These are phyloP conservation scores for Polygonum aviculare DNA, from an alignment of 148 eudicot genomes.

Conservation along the genomic window DNA sequence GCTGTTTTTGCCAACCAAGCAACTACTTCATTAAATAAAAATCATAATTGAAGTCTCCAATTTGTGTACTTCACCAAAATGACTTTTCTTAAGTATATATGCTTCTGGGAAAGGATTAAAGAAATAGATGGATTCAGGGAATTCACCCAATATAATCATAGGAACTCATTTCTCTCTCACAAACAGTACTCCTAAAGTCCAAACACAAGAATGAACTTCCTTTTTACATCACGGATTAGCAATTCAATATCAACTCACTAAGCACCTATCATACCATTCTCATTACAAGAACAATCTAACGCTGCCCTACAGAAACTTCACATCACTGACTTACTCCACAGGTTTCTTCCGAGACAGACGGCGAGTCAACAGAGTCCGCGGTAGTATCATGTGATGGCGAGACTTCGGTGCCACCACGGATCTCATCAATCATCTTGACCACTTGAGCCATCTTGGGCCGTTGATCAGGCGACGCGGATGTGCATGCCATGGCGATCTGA, in stretches of 20 bases:
- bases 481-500: constrained; percentile 91
- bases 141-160: background rate
- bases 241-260: background rate
- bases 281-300: background rate
- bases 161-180: background rate
- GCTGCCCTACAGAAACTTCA: background rate
- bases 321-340: constrained; percentile 6
- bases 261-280: background rate
- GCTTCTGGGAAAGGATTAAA: too few species aligned
- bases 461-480: constrained; percentile 57
- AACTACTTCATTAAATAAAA: too few species aligned
- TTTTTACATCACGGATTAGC: background rate
- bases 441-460: constrained; percentile 81
- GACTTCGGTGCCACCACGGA: constrained; percentile 21
- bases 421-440: constrained; percentile 80
- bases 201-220: background rate
- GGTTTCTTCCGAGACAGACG: constrained; percentile 1
- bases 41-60: too few species aligned
- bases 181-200: background rate
- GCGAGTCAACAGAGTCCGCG: background rate
- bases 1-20: too few species aligned
- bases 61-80: too few species aligned
- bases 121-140: too few species aligned
- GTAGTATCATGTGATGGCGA: constrained; percentile 6
- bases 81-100: too few species aligned